A percentile compares a stretch with the other conserved stretches of the same genome.
phyloP scores from a whole-genome alignment of 352 stramenopile genomes.

The Phytophthora rubi region DNA sequence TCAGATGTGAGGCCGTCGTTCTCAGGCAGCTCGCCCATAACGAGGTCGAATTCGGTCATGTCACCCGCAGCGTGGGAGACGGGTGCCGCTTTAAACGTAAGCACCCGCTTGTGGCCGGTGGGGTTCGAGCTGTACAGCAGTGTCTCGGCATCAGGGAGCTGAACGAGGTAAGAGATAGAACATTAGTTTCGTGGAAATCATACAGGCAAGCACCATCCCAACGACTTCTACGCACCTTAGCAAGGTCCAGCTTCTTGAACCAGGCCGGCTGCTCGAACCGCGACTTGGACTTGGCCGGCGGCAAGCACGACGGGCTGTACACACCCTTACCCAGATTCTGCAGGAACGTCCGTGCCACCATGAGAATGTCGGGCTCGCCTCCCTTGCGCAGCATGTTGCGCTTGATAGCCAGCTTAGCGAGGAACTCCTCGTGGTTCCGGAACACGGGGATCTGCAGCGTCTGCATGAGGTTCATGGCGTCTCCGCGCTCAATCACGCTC shows the following conservation, averaged over 20 bases:
- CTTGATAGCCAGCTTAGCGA: constrained; percentile 95
- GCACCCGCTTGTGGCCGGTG: constrained; percentile 57
- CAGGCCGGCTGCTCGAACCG: constrained; percentile 78
- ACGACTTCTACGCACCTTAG: constrained; percentile 45
- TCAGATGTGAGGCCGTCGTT: constrained; percentile 77
- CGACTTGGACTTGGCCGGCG: constrained; percentile 83
- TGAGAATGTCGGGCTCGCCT: constrained; percentile 95
- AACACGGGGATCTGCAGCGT: constrained; percentile 96
- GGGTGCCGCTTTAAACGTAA: constrained; percentile 58
- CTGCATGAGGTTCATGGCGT: constrained; percentile 95
- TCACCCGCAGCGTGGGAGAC: constrained; percentile 67
- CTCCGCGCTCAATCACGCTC: constrained; percentile 90
- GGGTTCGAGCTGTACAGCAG: constrained; percentile 69
- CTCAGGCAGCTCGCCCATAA: constrained; percentile 80
- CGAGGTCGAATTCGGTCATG: constrained; percentile 83
- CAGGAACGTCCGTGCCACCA: constrained; percentile 92
- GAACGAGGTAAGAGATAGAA: constrained; percentile 13
- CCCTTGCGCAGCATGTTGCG: constrained; percentile 96
- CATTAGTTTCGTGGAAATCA: constrained; percentile 20
- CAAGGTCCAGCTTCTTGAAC: constrained; percentile 62
- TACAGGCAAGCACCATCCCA: background rate
- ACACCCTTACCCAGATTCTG: constrained; percentile 68
- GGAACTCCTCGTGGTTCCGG: constrained; percentile 93
- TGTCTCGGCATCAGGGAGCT: constrained; percentile 61
- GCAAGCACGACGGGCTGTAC: constrained; percentile 65